Evolutionary conservation across 768 basidiomycete genomes (phyloP), one percentile per base, ranked within the genome.

Genomic region (Pleurotus djamor): DNA sequence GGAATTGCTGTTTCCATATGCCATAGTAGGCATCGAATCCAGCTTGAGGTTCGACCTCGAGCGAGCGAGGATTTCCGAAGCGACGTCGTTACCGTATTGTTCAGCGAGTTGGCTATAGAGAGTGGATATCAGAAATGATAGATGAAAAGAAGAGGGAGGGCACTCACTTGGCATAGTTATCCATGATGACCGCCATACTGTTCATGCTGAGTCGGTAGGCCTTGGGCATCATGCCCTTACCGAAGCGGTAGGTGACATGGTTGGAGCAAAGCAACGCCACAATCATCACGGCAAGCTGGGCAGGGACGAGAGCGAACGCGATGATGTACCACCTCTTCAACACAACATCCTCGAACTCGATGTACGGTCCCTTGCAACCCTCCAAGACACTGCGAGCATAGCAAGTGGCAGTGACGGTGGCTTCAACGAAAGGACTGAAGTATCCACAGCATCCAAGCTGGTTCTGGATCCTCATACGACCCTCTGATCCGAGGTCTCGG

Each of bases 191-290:
- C 3, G 87, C 88, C 87, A 92, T 89, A 60, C 83, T 86, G 60
- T 79, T 81, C 78, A 83, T 74, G 73, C 85, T 86, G 48, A 93
- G 77, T 37, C 90, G 78, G 71, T 94, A 93, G 12, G 87, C 84
- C 77, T 91, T 89, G 59, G 91, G 91, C 80, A 88, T 91, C 85
- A 92, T 86, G 60, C 92, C 91, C 76, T 92, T 93, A 8, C 91
- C 91, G 70, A 93, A 93, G 54, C 91, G 80, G 69, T 92, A 92
- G 17, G 91, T 93, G 69, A 94, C 85, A 64, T 93, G 91, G 72
- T 91, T 92, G 21, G 86, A 86, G 69, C 88, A 93, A 52, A 93
- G 71, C 57, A 93, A 71, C 12, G 79, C 85, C 1, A 78, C 75
- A 61, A 89, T 60, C 66, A 91, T 91, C 69, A 87, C 76, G 17